A percentile compares a stretch with the other conserved stretches of the same genome.
Conservation (phyloP, 129 eudicot species). For the Glebionis coronaria region DNA sequence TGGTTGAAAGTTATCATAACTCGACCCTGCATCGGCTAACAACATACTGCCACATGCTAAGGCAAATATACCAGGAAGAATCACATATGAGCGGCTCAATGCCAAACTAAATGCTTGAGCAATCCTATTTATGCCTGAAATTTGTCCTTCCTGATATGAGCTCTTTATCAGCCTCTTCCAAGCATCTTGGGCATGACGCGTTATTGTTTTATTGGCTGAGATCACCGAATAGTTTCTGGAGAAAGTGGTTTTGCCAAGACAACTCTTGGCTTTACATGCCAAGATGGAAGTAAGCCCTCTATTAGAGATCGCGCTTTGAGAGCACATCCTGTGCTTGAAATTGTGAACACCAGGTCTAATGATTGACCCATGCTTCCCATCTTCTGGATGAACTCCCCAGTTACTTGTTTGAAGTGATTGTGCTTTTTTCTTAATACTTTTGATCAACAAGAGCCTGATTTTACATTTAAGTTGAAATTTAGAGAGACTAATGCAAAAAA, state of each 20-base stretch:
- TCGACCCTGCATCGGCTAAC: constrained; percentile 43
- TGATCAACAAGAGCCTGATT: constrained; percentile 48
- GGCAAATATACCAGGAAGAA: constrained; percentile 74
- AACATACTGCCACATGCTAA: constrained; percentile 52
- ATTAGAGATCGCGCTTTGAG: constrained; percentile 29
- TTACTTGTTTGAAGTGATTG: constrained; percentile 32
- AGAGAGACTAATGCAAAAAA: background rate
- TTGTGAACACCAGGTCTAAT: constrained; percentile 31
- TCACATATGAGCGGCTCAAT: constrained; percentile 55
- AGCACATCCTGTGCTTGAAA: constrained; percentile 38
- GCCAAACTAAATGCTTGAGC: constrained; percentile 89
- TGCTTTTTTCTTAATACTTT: constrained; percentile 43
- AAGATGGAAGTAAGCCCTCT: constrained; percentile 27
- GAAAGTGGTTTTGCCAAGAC: constrained; percentile 26
- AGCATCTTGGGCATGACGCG: constrained; percentile 61
- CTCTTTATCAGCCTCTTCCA: constrained; percentile 59
- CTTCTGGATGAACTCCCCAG: constrained; percentile 33
- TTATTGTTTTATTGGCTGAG: constrained; percentile 42
- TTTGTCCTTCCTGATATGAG: constrained; percentile 20
- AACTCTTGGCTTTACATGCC: constrained; percentile 27
- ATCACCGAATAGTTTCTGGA: constrained; percentile 33
- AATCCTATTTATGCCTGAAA: constrained; percentile 38
- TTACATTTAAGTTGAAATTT: constrained; percentile 11
- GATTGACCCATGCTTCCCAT: constrained; percentile 33
- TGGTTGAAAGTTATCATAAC: constrained; percentile 39